Base-by-base conservation (phyloP, 768 basidiomycete genomes). In the Scleroderma citrinum region DNA sequence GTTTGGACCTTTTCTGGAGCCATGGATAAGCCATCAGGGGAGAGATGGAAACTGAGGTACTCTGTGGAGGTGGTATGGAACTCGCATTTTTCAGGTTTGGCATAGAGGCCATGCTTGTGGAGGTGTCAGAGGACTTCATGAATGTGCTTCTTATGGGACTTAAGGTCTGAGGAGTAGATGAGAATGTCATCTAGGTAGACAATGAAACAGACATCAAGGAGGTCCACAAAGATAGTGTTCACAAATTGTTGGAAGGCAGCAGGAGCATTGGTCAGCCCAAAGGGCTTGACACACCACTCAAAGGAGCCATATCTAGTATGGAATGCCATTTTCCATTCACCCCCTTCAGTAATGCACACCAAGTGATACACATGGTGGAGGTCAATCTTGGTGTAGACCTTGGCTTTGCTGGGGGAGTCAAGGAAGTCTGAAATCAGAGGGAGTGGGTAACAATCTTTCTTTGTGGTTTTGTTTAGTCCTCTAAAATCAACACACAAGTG, bases 101-200 rank as follows among this genome's bases (percentile, higher is more conserved):
- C 47, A 44, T 38, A 68, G 1, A 70, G 59, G 0, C 55, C 48
- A 39, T 63, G 31, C 12, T 60, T 44, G 4, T 47, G 43, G 20
- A 65, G 56, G 2, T 44, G 30, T 21, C 56, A 23, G n/a, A 69
- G 54, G 7, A 68, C 61, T 48, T 56, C 48, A 38, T 48, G 49
- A 20, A 64, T 57, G 44, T 49, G 49, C 12, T 35, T 5, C n/a
- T 35, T 5, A 35, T 35, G 34, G 5, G 34, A 35, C 12, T 35
- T 12, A 5, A 35, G 5, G 12, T 35, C 34, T n/a, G 5, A 12
- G 12, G 34, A n/a, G 12, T 35, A 35, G 12, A 35, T 70, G 8
- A 76, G 62, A 50, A 75, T 72, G 56, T 75, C 65, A 47, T 74
- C 40, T 20, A 46, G 68, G 57, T 75, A 77, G 31, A n/a, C n/a